These are phyloP conservation scores for Auriscalpium orientale DNA, from an alignment of 768 basidiomycete species.

Conservation along the genomic window DNA sequence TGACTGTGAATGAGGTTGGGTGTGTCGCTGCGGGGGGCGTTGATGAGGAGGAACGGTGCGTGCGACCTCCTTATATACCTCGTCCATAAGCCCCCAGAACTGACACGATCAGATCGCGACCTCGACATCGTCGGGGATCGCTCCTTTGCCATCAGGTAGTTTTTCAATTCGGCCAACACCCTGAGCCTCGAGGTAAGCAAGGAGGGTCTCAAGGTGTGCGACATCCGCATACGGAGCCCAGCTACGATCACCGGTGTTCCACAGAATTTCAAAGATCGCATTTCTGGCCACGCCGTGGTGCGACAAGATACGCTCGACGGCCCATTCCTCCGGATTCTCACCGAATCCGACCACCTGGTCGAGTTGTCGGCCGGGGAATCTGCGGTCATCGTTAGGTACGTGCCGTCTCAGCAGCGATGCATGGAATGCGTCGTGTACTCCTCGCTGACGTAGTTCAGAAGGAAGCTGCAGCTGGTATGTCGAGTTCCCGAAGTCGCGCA, in stretches of 20 bases:
- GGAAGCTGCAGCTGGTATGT: not conserved
- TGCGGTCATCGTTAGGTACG: not conserved
- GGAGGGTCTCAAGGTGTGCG: too few species aligned
- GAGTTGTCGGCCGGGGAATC: not conserved
- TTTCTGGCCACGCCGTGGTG: not conserved
- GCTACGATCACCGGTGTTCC: not conserved
- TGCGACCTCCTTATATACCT: too few species aligned
- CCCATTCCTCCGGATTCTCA: not conserved
- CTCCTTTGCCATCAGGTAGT: too few species aligned
- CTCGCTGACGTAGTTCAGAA: not conserved
- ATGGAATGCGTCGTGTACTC: not conserved
- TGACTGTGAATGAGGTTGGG: too few species aligned
- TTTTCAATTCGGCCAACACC: too few species aligned
- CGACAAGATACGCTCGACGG: not conserved
- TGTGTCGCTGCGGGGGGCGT: too few species aligned
- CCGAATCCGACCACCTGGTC: not conserved
- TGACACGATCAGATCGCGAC: too few species aligned
- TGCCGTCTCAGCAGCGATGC: not conserved
- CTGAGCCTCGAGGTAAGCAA: too few species aligned
- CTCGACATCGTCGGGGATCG: too few species aligned
- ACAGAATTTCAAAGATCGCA: not conserved
- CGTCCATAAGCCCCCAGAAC: too few species aligned
- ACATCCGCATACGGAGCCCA: too few species aligned
- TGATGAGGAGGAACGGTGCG: too few species aligned
- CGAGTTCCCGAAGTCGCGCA: not conserved